phyloP scores from a whole-genome alignment of 2,329 filamentous ascomycete species.

The Setomelanomma holmii region DNA sequence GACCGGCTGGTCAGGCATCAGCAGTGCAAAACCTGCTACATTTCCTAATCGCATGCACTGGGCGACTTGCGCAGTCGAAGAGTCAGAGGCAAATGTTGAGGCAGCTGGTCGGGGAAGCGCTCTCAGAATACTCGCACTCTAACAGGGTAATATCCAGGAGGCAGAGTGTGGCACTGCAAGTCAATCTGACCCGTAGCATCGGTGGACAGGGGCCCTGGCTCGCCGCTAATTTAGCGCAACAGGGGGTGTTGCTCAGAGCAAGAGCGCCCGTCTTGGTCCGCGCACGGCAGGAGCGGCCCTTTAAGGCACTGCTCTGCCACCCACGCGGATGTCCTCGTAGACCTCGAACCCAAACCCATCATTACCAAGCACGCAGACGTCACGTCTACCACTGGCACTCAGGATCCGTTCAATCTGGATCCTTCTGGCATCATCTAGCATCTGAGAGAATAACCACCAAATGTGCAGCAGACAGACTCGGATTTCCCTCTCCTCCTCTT shows the following conservation, averaged over 20 bases:
- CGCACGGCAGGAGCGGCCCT: conserved; percentile 19
- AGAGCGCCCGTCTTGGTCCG: conserved; percentile 22
- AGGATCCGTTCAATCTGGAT: conserved; percentile 37
- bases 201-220: conserved; percentile 5
- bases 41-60: background rate
- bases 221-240: conserved; percentile 15
- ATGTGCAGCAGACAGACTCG: conserved; percentile 47
- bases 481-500: conserved; percentile 35
- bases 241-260: conserved; percentile 3
- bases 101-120: conserved; percentile 7
- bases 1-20: conserved; percentile 21
- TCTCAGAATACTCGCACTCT: conserved; percentile 17
- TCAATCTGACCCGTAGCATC: conserved; percentile 36
- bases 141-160: conserved; percentile 22
- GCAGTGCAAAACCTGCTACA: conserved; percentile 2
- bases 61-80: conserved; percentile 3
- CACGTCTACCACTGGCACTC: conserved; percentile 20
- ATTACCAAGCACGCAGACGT: conserved; percentile 40
- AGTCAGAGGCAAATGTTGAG: conserved; percentile 13
- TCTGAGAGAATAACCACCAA: conserved; percentile 26
- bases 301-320: conserved; percentile 28
- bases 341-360: conserved; percentile 20
- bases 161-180: conserved; percentile 12
- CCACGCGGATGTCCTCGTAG: conserved; percentile 27
- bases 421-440: conserved; percentile 42